Evolutionary conservation across 768 basidiomycete genomes (phyloP), one percentile per base, ranked within the genome.

Genomic region (Agaricus blazei): DNA sequence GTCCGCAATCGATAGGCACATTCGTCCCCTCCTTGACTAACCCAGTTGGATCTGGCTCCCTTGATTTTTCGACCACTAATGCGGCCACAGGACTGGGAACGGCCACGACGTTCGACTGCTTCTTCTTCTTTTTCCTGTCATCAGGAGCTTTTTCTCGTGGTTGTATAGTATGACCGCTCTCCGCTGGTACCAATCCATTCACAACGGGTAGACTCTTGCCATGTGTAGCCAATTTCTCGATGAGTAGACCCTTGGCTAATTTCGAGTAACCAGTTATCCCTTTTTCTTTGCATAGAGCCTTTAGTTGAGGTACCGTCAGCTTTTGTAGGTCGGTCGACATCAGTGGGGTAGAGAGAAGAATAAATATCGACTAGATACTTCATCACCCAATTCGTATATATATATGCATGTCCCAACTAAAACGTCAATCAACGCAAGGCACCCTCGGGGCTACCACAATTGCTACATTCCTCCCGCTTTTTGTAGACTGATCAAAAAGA

Each of bases 401-500:
- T 46, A 14, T 37, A 36, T 27, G 8, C 34, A 12, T 27, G 12
- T 24, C 19, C 36, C 34, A 8, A 34, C 12, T 28, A 23, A 19
- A 19, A 45, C 31, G 26, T 52, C 43, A 45, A 31, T 9, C 31
- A 43, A 31, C 41, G 36, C 19, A 29, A 26, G 60, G 60, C 37
- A 61, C 44, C 14, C 9, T 29, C 12, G 78, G 74, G 36, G 68
- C 70, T 49, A 86, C 69, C 34, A 83, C 79, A 48, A 89, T 71
- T 6, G 81, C 87, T 53, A 87, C 72, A 66, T 90, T 90, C 62
- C 88, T 70, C 46, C 83, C 87, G 65, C 88, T 90, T 43, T 86
- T 88, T 2, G 77, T 78, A 4, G 73, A 72, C 65, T 90, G 88
- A 62, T 89, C 84, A 57, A 91, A 90, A 41, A 91, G 63, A 65